A percentile compares a stretch with the other conserved stretches of the same genome.
phyloP scores from a whole-genome alignment of 192 early-diverging fungal species.

The Backusella mclennaniae region DNA sequence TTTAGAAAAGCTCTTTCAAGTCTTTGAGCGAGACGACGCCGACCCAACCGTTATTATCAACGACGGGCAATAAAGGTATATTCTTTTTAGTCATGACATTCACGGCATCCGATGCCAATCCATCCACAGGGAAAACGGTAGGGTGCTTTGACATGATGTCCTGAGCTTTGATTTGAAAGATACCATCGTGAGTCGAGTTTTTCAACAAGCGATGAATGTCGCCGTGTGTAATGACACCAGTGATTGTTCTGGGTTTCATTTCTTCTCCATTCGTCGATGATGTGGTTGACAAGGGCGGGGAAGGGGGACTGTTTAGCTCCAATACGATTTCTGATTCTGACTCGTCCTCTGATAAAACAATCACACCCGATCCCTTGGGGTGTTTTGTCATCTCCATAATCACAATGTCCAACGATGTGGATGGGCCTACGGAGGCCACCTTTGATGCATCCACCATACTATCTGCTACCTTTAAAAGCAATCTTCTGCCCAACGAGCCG shows the following conservation, averaged over 20 bases:
- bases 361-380: slow-evolving; percentile 30
- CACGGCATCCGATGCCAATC: slow-evolving; percentile 35
- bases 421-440: slow-evolving; percentile 21
- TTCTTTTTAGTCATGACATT: slow-evolving; percentile 25
- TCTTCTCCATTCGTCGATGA: neutral
- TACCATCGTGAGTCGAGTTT: slow-evolving; percentile 18
- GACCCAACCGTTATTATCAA: slow-evolving; percentile 19
- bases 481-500: slow-evolving; percentile 36
- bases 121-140: slow-evolving; percentile 23
- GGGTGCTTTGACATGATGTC: slow-evolving; percentile 36
- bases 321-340: neutral
- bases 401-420: slow-evolving; percentile 33
- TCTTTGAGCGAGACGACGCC: slow-evolving; percentile 39
- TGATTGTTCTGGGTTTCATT: slow-evolving; percentile 11
- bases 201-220: slow-evolving; percentile 37
- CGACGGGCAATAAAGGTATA: slow-evolving; percentile 35
- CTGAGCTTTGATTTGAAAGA: slow-evolving; percentile 33
- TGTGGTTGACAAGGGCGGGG: slow-evolving; percentile 16
- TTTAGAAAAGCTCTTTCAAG: slow-evolving; percentile 31
- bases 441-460: slow-evolving; percentile 20
- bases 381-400: slow-evolving; percentile 37
- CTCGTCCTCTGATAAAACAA: slow-evolving; percentile 25
- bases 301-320: neutral
- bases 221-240: slow-evolving; percentile 40
- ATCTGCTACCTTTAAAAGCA: slow-evolving; percentile 40